Percentiles rank a stretch among this genome's conserved stretches.
These are phyloP conservation scores for Leptographium radiaticola DNA, from an alignment of 2,329 filamentous ascomycete genomes.

Conservation along the genomic window DNA sequence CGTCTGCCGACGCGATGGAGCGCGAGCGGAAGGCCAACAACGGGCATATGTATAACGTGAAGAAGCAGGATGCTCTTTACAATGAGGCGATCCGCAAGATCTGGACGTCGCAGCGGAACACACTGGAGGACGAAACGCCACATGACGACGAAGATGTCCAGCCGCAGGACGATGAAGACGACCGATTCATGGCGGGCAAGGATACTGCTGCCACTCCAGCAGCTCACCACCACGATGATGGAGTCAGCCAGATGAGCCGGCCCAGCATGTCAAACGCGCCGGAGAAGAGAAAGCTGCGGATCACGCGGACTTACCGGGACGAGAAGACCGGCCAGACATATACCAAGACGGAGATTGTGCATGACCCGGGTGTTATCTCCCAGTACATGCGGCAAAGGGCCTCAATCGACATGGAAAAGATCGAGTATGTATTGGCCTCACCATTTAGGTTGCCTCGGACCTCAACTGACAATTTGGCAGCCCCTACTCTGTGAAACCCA, in stretches of 20 bases:
- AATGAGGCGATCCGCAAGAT: constrained; percentile 83
- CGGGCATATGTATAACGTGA: constrained; percentile 95
- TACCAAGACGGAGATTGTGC: constrained; percentile 50
- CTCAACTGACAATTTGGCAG: constrained; percentile 19
- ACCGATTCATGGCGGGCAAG: constrained; percentile 58
- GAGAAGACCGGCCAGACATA: constrained; percentile 51
- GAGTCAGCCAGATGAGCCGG: constrained; percentile 63
- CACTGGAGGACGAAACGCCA: constrained; percentile 59
- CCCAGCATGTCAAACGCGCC: constrained; percentile 51
- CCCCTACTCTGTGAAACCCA: constrained; percentile 47
- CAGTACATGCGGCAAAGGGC: constrained; percentile 76
- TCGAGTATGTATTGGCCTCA: constrained; percentile 43
- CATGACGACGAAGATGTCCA: constrained; percentile 50
- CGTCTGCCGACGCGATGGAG: constrained; percentile 71
- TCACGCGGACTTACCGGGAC: constrained; percentile 47
- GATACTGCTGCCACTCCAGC: constrained; percentile 54
- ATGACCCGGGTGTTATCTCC: constrained; percentile 75
- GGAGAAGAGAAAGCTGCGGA: constrained; percentile 55
- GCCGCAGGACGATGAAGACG: constrained; percentile 46
- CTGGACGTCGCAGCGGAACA: constrained; percentile 78
- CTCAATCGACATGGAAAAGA: constrained; percentile 51
- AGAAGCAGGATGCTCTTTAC: constrained; percentile 83
- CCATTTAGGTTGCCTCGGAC: neutral
- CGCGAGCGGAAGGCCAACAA: constrained; percentile 80
- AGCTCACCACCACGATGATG: constrained; percentile 48